Percentiles rank a stretch among this genome's conserved stretches.
These are phyloP conservation scores for Candida pseudofarinosa DNA, from an alignment of 805 yeast species.

Conservation along the genomic window DNA sequence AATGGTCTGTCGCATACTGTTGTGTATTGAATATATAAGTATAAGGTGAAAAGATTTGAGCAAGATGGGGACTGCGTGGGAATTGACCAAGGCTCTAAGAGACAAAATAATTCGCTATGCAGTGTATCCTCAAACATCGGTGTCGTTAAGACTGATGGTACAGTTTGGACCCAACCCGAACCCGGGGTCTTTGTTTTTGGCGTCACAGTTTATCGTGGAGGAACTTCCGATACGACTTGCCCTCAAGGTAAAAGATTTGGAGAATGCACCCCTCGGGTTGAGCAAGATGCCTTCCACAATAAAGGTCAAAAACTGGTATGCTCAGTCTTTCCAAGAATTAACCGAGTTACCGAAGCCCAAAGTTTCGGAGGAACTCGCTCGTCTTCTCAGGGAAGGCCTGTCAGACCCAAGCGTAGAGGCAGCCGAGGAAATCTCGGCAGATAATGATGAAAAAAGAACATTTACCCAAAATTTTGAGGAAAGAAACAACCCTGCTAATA, in stretches of 20 bases:
- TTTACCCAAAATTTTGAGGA: constrained; percentile 6
- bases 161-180: constrained; percentile 80
- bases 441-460: constrained; percentile 1
- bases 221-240: constrained; percentile 87
- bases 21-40: no score
- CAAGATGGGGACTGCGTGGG: constrained; percentile 45
- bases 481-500: constrained; percentile 25
- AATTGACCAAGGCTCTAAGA: constrained; percentile 45
- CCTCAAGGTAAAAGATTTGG: constrained; percentile 79
- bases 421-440: background rate
- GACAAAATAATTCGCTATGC: constrained; percentile 64
- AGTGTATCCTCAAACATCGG: constrained; percentile 74
- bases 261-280: constrained; percentile 72
- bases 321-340: constrained; percentile 82
- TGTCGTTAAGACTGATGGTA: constrained; percentile 83
- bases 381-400: constrained; percentile 20
- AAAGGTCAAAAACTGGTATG: constrained; percentile 83
- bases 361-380: constrained; percentile 39
- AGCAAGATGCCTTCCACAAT: constrained; percentile 69
- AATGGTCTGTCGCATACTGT: no score
- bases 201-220: constrained; percentile 78
- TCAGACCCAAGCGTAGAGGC: background rate
- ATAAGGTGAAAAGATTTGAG: no score
- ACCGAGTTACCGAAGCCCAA: constrained; percentile 59
- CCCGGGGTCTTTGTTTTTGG: constrained; percentile 75